Evolutionary conservation across 495 filamentous ascomycete species (phyloP), one percentile per base, ranked within the genome.

Genomic region (Aspergillus cavernicola): DNA sequence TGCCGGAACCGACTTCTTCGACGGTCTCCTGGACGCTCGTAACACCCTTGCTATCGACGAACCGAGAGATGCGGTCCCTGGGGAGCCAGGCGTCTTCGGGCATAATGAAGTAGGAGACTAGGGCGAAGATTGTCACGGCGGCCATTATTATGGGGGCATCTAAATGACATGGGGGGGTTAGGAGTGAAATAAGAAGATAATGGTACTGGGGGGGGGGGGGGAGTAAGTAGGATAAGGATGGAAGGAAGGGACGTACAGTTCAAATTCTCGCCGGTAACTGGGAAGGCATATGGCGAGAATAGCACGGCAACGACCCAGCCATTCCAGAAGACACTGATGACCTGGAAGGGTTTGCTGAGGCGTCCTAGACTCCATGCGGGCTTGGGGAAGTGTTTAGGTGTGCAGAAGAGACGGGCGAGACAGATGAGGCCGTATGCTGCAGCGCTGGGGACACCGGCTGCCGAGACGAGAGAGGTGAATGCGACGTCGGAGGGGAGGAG

Each of bases 401-500:
- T 81, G 37, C 76, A 71, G 39, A 79, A 57, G 9, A 74, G 63
- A 13, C 78, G 72, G 4, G 72, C 78, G 1, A 81, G 72, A 45
- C 76, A 79, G 57, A 81, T 78, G 6, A 81, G 66, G 2, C 76
- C 77, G 54, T 81, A 81, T 4, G 77, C 76, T 0, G 78, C 77
- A 18, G 77, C 77, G 36, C 76, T 79, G 36, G 74, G 74, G 20
- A 77, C 74, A 50, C 74, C 74, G 29, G 74, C 74, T 16, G 78
- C 67, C 22, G 76, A 72, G 56, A 80, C 74, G 4, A 81, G 73
- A 4, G 77, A 80, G 5, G 72, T 78, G 69, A 81, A 81, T 12
- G 78, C 78, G 19, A 80, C 77, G 50, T 65, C 66, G 0, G 77
- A 80, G 5, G 76, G 72, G 20, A 81, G 65, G 45, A 81, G 72